These are phyloP conservation scores for Aspergillus arachidicola DNA, from an alignment of 2,329 filamentous ascomycete genomes.

Conservation along the genomic window DNA sequence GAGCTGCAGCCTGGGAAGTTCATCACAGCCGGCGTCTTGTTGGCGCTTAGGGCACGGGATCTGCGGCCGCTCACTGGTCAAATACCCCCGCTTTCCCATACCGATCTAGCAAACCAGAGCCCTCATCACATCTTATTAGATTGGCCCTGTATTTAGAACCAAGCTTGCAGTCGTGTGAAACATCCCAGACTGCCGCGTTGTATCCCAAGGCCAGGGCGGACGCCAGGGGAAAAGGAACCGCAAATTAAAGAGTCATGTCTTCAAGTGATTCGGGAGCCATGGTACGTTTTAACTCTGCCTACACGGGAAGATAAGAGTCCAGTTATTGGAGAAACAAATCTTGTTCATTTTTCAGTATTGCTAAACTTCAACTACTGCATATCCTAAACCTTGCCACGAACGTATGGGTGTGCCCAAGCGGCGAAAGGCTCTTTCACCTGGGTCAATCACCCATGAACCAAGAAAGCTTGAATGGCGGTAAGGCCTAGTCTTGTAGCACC, in stretches of 20 bases:
- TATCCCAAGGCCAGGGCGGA: not conserved
- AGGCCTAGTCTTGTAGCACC: not conserved
- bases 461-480: not conserved
- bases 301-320: not conserved
- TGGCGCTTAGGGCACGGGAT: slow-evolving; percentile 30
- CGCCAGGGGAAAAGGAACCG: not conserved
- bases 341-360: not conserved
- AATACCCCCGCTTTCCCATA: slow-evolving; percentile 7
- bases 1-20: slow-evolving; percentile 32
- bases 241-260: not conserved
- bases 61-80: slow-evolving; percentile 19
- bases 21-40: slow-evolving; percentile 36
- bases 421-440: not conserved
- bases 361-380: not conserved
- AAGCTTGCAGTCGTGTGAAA: slow-evolving; percentile 10
- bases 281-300: not conserved
- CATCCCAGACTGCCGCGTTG: not conserved
- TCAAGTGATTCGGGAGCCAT: not conserved
- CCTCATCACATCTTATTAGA: slow-evolving; percentile 14
- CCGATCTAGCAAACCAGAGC: slow-evolving; percentile 17
- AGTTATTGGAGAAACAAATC: not conserved
- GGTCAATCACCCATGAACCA: not conserved
- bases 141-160: slow-evolving; percentile 5
- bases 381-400: not conserved
- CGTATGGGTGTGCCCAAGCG: not conserved